Evolutionary conservation across 129 eudicot species (phyloP).

Genomic region (Tagetes patula): DNA sequence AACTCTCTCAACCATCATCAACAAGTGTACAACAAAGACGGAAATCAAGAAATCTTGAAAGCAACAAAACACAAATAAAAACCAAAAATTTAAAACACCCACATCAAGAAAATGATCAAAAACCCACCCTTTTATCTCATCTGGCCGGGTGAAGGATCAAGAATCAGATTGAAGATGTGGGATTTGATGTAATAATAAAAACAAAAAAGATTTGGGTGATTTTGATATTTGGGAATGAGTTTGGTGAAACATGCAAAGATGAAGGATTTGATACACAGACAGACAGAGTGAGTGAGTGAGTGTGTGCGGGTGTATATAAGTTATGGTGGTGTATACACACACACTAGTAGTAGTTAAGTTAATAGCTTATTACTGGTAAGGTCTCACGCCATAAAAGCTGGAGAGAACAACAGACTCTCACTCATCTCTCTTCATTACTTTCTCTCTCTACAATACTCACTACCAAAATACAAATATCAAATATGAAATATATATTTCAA

Average conservation of each 20-base stretch:
- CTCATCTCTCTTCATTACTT: conserved; percentile 43
- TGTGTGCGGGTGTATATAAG: conserved; percentile 19
- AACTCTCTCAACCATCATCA: conserved; percentile 47
- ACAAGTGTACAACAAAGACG: conserved; percentile 27
- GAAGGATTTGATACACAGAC: conserved; percentile 41
- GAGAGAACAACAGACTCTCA: conserved; percentile 55
- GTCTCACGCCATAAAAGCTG: conserved; percentile 85
- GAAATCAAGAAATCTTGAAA: conserved; percentile 29
- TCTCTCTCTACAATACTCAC: conserved; percentile 38
- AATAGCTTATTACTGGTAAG: conserved; percentile 32
- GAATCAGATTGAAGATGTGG: conserved; percentile 35
- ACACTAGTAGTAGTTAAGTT: too few relatives aligned
- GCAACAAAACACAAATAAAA: conserved; percentile 21
- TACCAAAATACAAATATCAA: too few relatives aligned
- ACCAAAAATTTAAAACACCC: conserved; percentile 40
- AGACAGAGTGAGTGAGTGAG: conserved; percentile 20
- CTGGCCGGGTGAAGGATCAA: conserved; percentile 43
- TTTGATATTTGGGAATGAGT: conserved; percentile 43
- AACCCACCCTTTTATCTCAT: conserved; percentile 48
- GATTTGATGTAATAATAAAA: conserved; percentile 1
- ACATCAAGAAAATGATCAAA: conserved; percentile 45
- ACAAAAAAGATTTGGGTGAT: conserved; percentile 24
- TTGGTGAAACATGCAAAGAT: conserved; percentile 81
- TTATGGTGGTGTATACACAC: conserved; percentile 43
- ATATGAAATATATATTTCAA: too few relatives aligned